A percentile compares a stretch with the other conserved stretches of the same genome.
Evolutionary conservation across 768 basidiomycete genomes (phyloP).

Genomic region (Cystobasidiopsis lactophilus): DNA sequence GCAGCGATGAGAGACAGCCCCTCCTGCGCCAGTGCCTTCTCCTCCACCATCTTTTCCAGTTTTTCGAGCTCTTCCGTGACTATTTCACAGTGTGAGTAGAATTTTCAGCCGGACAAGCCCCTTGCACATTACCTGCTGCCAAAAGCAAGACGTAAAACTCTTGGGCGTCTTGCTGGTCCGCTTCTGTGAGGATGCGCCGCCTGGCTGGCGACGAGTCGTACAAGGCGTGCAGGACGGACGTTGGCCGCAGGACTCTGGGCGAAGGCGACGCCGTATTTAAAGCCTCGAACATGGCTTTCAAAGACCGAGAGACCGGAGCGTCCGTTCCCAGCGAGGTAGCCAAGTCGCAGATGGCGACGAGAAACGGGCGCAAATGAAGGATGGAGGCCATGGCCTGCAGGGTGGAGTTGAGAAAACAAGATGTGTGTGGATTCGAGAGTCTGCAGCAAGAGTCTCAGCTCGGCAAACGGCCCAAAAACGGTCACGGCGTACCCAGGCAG

Average conservation of each 20-base stretch:
- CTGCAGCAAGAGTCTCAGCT: too few species aligned
- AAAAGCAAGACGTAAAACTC: slow-evolving; percentile 89
- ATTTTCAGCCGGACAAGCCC: too few species aligned
- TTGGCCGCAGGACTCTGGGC: slow-evolving; percentile 8
- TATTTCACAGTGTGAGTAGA: too few species aligned
- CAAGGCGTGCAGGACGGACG: slow-evolving; percentile 13
- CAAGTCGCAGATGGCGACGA: slow-evolving; percentile 44
- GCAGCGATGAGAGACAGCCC: neutral
- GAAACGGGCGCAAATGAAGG: slow-evolving; percentile 62
- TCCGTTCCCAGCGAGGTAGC: neutral
- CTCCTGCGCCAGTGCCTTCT: slow-evolving; percentile 30
- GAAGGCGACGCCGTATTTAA: slow-evolving; percentile 24
- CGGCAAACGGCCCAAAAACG: too few species aligned
- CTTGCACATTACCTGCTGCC: too few species aligned
- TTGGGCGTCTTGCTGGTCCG: slow-evolving; percentile 94
- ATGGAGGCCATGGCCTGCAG: slow-evolving; percentile 60
- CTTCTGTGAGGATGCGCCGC: slow-evolving; percentile 1
- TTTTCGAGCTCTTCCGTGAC: slow-evolving; percentile 62
- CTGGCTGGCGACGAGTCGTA: slow-evolving; percentile 6
- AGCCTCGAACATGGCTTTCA: slow-evolving; percentile 13
- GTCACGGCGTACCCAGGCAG: too few species aligned
- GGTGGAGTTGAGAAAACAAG: slow-evolving; percentile 95
- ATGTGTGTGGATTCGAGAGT: too few species aligned
- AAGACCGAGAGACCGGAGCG: slow-evolving; percentile 1
- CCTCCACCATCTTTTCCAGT: slow-evolving; percentile 38